Evolutionary conservation across 768 basidiomycete genomes (phyloP), one percentile per base, ranked within the genome.

Genomic region (Tephrocybe sp.): DNA sequence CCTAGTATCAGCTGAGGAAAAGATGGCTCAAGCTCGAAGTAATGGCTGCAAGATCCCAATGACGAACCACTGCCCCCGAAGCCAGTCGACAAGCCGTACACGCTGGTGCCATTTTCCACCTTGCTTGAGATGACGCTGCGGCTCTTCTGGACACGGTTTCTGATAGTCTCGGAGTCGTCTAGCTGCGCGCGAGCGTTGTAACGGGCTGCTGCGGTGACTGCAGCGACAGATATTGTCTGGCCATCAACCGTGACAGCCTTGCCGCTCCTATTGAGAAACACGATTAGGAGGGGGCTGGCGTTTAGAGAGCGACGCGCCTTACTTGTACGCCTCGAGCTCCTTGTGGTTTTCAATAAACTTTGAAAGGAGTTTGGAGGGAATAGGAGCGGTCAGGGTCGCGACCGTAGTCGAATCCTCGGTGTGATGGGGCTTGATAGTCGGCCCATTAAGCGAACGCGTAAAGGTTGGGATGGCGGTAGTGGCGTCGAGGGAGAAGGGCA

Each of bases 31-130:
- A 45, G 44, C 20, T 42, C 18, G 46, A 50, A 51, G 43, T 41
- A 12, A 33, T 38, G 30, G 11, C 46, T 21, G 12, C n/a, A 20
- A 10, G 24, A 30, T 18, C 12, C 6, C n/a, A 21, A 36, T 18
- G 6, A 66, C 73, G 33, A 54, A 73, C 86, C 85, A 61, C 84
- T 86, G 4, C 88, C 88, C 36, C 88, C 87, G 58, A 86, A 89
- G 28, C 88, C 88, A 4, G 88, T 89, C 42, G 86, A 88, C 28
- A 93, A 75, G 4, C 91, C 91, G 61, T 93, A 93, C 17, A 93
- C 79, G 57, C 86, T 88, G 25, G 83, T 79, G 14, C 83, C 81
- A 6, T 72, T 73, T 24, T 75, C 79, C 15, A 92, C 81, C 66
- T 91, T 91, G 62, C 78, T 74, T 1, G 80, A 69, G 30, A 91